A percentile compares a stretch with the other conserved stretches of the same genome.
phyloP scores from a whole-genome alignment of 78 protist genomes.

The Dictyostelium capitatum region DNA sequence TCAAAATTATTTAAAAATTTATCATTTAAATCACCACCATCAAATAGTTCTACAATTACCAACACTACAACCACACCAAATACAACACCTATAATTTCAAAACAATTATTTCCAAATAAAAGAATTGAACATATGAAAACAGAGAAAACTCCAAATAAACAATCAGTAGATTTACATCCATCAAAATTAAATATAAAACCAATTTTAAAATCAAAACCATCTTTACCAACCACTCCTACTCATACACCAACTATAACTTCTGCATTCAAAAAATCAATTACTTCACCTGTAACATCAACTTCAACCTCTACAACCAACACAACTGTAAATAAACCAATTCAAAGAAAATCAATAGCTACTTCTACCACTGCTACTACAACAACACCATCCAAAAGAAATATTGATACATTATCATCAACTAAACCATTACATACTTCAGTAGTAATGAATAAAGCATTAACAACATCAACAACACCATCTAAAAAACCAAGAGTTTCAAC shows the following conservation, averaged over 20 bases:
- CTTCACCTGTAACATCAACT: not conserved
- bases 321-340: not conserved
- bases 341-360: not conserved
- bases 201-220: not conserved
- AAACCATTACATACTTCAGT: not conserved
- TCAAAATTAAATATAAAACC: constrained; percentile 30
- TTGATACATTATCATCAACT: not conserved
- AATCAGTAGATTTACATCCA: not conserved
- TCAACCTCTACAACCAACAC: not conserved
- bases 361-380: not conserved
- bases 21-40: not conserved
- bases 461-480: constrained; percentile 25
- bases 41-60: not conserved
- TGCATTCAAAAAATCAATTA: not conserved
- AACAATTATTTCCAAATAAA: constrained; percentile 24
- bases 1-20: not conserved
- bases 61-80: not conserved
- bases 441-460: not conserved
- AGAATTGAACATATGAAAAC: constrained; percentile 39
- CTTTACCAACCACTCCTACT: not conserved
- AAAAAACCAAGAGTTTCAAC: constrained; percentile 1
- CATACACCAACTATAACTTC: not conserved
- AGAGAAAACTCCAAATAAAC: not conserved
- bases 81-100: not conserved
- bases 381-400: not conserved